Base-by-base conservation (phyloP, 78 protist species). In the Creolimax fragrantissima region DNA sequence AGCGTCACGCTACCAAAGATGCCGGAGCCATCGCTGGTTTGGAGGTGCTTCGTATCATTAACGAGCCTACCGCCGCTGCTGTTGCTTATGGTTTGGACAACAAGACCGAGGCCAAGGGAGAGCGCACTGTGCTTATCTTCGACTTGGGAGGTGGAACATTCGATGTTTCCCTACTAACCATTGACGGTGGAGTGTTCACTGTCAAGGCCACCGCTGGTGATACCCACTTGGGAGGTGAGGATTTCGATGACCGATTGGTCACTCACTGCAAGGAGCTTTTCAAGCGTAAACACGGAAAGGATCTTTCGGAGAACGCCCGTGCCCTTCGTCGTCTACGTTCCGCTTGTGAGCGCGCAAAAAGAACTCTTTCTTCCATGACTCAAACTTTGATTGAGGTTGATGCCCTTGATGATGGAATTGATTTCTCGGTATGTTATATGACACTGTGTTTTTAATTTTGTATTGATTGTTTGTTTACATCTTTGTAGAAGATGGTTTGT, bases 61-160 rank as follows among this genome's bases (percentile, higher is more conserved):
- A 96, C 95, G 99, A 99, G 93, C 99, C 99, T 44, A 97, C 99
- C 2, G 99, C 99, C 4, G 98, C 98, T 2, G 99, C 99, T 35
- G 84, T 98, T 35, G 98, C 99, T 11, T 97, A 97, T 92, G 99
- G 98, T 5, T 95, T 98, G 24, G 98, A 98, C 92, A 96, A 96
- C 94, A 93, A 92, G 93, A 88, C 35, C n/a, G 74, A 58, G 74
- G 39, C 11, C 39, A 83, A 42, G 39, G 93, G 88, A 11, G 99
- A 97, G 94, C 47, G 45, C 24, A 95, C 94, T 93, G 93, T 98
- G 41, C 96, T 98, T 44, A 97, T 98, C 84, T 98, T 95, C 96
- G 7, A 97, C 93, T 43, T 88, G 81, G 91, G 85, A 44, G 91
- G 92, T 24, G 92, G 92, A 43, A 98, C 99, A 58, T 97, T 97